Base-by-base conservation (phyloP, 805 yeast genomes). In the Kodamaea laetipori region DNA sequence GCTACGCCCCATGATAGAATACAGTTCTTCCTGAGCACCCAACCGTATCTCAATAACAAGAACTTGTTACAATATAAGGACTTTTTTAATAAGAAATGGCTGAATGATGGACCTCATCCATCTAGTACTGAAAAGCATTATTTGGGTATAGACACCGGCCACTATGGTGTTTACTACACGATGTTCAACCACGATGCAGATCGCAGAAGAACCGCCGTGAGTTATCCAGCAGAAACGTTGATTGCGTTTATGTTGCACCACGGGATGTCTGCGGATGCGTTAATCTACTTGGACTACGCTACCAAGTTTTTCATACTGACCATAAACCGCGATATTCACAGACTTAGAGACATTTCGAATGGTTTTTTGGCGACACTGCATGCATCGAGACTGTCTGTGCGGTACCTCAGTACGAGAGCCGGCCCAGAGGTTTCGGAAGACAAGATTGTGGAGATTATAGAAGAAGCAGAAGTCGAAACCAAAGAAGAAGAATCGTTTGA, bases 151-250 rank as follows among this genome's bases (percentile, higher is more conserved):
- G 62, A 57, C 40, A 46, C 51, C 16, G 76, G 76, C n/a, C 76
- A 71, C 44, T 71, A 69, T 48, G 76, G 75, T 1, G 52, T 71
- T 15, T 71, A 71, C 48, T 71, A 61, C 44, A 59, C 72, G 5
- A 61, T 71, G 38, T 67, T 63, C 52, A 30, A 19, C 47, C 65
- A 61, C 32, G 75, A 71, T 42, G 61, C 53, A 28, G 61, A 49
- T 38, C 49, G 37, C 32, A 45, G 33, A 39, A 39, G 42, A 11
- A 39, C 26, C 34, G 27, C 42, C 18, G 24, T 37, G 6, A 46
- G 35, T 3, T 32, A 37, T 19, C 39, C 36, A 11, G 24, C 43
- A 13, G 50, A 47, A 13, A 45, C 48, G 17, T 33, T 49, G n/a
- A 41, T 44, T 19, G 36, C 49, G 15, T 45, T 41, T 32, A 35